Percentiles rank a stretch among this genome's conserved stretches.
Conservation (phyloP, 768 basidiomycete species). For the Inosperma sp. region DNA sequence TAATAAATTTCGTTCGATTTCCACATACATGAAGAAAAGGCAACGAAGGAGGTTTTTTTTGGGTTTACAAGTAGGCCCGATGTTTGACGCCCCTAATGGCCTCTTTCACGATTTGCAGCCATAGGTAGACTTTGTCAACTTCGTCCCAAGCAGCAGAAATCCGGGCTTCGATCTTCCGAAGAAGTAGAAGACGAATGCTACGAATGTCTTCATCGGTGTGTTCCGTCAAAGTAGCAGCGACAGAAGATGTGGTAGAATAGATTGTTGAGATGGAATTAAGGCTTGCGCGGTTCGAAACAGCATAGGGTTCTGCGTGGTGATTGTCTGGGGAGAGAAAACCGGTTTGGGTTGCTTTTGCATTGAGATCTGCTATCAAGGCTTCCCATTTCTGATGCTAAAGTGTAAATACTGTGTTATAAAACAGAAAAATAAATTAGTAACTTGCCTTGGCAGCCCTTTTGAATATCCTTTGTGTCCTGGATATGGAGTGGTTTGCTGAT, state of each 20-base stretch:
- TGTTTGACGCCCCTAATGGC: constrained; percentile 55
- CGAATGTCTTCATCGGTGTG: constrained; percentile 62
- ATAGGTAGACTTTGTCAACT: constrained; percentile 52
- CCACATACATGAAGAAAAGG: no score
- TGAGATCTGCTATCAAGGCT: constrained; percentile 42
- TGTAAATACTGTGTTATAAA: neutral
- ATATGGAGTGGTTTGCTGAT: constrained; percentile 50
- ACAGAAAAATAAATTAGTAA: constrained; percentile 7
- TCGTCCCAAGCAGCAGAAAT: constrained; percentile 56
- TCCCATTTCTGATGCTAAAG: constrained; percentile 51
- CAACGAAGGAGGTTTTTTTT: no score
- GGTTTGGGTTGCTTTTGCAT: constrained; percentile 23
- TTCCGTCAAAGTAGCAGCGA: constrained; percentile 46
- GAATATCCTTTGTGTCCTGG: constrained; percentile 53
- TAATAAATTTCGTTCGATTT: no score
- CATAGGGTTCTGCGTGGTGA: no score
- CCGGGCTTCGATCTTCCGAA: constrained; percentile 59
- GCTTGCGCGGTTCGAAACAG: constrained; percentile 37
- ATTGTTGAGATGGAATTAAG: constrained; percentile 40
- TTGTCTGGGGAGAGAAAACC: constrained; percentile 25
- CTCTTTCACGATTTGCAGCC: constrained; percentile 63
- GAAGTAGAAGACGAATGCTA: constrained; percentile 55
- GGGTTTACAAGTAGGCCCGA: constrained; percentile 41
- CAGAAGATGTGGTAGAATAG: constrained; percentile 39
- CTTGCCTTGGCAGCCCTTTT: constrained; percentile 53